Evolutionary conservation across 352 stramenopile genomes (phyloP), one percentile per base, ranked within the genome.

Genomic region (Phytophthora ramorum): DNA sequence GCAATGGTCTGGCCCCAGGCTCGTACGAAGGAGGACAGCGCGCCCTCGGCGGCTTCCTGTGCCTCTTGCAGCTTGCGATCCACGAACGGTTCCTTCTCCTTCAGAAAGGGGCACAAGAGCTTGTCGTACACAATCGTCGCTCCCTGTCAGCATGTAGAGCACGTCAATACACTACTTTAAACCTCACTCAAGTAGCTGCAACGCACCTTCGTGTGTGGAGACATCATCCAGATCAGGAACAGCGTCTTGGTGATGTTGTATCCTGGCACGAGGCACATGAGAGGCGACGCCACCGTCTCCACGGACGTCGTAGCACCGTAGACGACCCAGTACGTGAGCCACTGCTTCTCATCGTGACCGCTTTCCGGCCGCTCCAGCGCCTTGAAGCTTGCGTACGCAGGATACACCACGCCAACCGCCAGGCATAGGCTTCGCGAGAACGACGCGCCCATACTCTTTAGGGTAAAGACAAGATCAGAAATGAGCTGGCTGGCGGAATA

Each of bases 261-360:
- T 50, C 97, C 97, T 1, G 96, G 96, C 58, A 99, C 87, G 61
- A 86, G 87, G 28, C 64, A 71, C 34, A 87, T 54, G 47, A 91
- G 60, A 19, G 74, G 75, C 40, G 78, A 74, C 20, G 66, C 76
- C 34, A 90, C 65, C 22, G 85, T 79, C 67, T 99, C 96, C 60
- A 98, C 85, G 34, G 97, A 95, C 50, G 89, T 96, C 73, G 97
- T 98, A 69, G 97, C 93, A 10, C 91, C 91, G 61, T 97, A 99
- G 17, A 99, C 90, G 28, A 98, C 87, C 96, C 96, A 99, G 75
- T 99, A 99, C 13, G 97, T 98, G 14, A 98, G 83, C 88, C 88
- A 92, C 68, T 92, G 84, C 77, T 90, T 86, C 45, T 89, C 73
- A 49, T 88, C 72, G n/a, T 87, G 66, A 13, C 67, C 73, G 14